Percentiles rank a stretch among this genome's conserved stretches.
phyloP scores from a whole-genome alignment of 257 asterid genomes.

The Rauvolfia tetraphylla region DNA sequence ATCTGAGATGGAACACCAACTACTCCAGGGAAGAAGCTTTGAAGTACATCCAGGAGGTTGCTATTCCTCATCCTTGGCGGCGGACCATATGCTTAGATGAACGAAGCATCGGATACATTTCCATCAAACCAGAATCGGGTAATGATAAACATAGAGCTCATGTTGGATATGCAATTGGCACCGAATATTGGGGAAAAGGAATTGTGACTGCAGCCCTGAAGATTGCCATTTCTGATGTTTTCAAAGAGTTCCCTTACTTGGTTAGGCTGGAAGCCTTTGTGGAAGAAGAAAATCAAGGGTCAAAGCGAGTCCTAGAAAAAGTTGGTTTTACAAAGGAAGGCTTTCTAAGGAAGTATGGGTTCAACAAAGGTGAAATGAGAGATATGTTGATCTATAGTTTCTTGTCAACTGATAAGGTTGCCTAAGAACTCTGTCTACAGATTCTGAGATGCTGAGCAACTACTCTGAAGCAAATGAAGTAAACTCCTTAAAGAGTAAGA shows the following conservation, averaged over 20 bases:
- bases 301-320: constrained; percentile 59
- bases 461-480: not conserved
- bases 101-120: constrained; percentile 55
- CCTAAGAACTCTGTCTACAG: not conserved
- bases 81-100: constrained; percentile 53
- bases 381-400: constrained; percentile 62
- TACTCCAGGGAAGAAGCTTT: constrained; percentile 49
- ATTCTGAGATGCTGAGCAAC: not conserved
- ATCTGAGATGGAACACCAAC: constrained; percentile 55
- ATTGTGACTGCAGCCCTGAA: constrained; percentile 47
- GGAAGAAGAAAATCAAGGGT: constrained; percentile 61
- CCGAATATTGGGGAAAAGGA: constrained; percentile 57
- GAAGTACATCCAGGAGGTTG: constrained; percentile 45
- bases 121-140: constrained; percentile 46
- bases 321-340: constrained; percentile 67
- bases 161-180: constrained; percentile 50
- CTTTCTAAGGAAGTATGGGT: constrained; percentile 52
- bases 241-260: constrained; percentile 37
- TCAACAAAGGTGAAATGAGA: constrained; percentile 58
- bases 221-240: constrained; percentile 41
- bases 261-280: constrained; percentile 72
- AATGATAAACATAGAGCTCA: constrained; percentile 59
- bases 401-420: constrained; percentile 34
- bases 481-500: not conserved
- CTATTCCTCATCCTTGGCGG: constrained; percentile 71